Evolutionary conservation across 225 moss, liverwort and hornwort species (phyloP), one percentile per base, ranked within the genome.

Genomic region (Marchantia polymorpha): DNA sequence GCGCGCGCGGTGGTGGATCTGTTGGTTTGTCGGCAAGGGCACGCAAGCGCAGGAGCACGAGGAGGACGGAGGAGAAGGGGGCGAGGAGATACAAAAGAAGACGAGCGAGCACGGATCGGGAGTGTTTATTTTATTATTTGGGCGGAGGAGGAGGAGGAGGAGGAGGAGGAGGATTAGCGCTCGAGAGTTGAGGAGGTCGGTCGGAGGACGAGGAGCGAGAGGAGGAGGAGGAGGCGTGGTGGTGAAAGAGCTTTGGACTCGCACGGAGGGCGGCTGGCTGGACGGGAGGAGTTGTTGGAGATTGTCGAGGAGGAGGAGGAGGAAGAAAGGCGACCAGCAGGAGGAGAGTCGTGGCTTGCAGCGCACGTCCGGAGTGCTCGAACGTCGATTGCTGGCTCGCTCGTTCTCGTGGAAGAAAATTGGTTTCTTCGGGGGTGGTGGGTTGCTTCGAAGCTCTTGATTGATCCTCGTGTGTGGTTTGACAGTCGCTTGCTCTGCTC

Each of bases 351-450:
- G 15, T 63, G 64, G 48, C 48, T 77, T 64, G 27, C 27, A 23
- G 63, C 77, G 12, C 19, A 39, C 48, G 77, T 76, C 19, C 46
- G 61, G 31, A 63, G 48, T 25, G 76, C 63, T 17, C 47, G 76
- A 2, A 60, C 63, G 16, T 77, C 20, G 84, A 67, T 56, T 48
- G 77, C 51, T 67, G 58, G 39, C 46, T 74, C 10, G 15, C 59
- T 60, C 26, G 26, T 73, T 26, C 25, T 59, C 58, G 72, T 71
- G 65, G 71, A 59, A 72, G 72, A 74, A 64, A 77, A 64, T 85
- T 80, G 66, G 67, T 80, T 64, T 48, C 50, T 65, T 47, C 77
- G 64, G 72, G 63, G 64, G 75, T 71, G 84, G 81, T 82, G 75
- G 69, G 79, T 82, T 85, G 61, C 81, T 17, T 30, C 56, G 64